These are phyloP conservation scores for Lactarius hengduanensis DNA, from an alignment of 768 basidiomycete genomes.

Conservation along the genomic window DNA sequence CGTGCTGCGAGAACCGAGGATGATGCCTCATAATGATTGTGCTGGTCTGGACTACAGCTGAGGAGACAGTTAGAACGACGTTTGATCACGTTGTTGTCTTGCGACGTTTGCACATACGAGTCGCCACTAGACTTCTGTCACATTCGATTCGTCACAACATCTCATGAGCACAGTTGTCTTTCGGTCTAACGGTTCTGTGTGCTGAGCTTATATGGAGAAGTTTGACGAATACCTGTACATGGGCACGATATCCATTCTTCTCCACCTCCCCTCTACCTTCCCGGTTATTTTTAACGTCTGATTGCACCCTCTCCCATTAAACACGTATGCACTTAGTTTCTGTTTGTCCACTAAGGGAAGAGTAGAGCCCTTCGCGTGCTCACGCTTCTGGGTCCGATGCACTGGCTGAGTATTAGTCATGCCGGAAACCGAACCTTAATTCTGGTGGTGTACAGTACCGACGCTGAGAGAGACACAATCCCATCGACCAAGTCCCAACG, in stretches of 20 bases:
- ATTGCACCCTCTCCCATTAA: too few species aligned
- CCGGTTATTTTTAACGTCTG: too few species aligned
- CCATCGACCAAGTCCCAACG: constrained; percentile 21
- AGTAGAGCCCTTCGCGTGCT: too few species aligned
- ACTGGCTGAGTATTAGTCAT: background rate
- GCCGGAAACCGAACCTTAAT: constrained; percentile 19
- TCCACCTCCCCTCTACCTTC: too few species aligned
- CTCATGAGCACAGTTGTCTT: background rate
- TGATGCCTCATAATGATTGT: constrained; percentile 13
- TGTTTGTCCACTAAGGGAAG: too few species aligned
- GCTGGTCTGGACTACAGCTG: constrained; percentile 2
- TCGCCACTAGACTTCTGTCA: background rate
- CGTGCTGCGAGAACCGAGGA: constrained; percentile 58
- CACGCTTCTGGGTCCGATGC: background rate
- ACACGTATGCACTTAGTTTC: too few species aligned
- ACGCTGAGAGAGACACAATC: background rate
- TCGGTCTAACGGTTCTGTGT: background rate
- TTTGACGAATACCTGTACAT: background rate
- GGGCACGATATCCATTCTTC: background rate
- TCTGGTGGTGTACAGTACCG: constrained; percentile 19
- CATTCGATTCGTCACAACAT: background rate
- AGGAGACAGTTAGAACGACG: constrained; percentile 1
- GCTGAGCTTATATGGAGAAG: background rate
- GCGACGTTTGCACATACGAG: background rate
- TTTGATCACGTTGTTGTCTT: background rate